Evolutionary conservation across 768 basidiomycete species (phyloP).

Genomic region (Suillus americanus): DNA sequence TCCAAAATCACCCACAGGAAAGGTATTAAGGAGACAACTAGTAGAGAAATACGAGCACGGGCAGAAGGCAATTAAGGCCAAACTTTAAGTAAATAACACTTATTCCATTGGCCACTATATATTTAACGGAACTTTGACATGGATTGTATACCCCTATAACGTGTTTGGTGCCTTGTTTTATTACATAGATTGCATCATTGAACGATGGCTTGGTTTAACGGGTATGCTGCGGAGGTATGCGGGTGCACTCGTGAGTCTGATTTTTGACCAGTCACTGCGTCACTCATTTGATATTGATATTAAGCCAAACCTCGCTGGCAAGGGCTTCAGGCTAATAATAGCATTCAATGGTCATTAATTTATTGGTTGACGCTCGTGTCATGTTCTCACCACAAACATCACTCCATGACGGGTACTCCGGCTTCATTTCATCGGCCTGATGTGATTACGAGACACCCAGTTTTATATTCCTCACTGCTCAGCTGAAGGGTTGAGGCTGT

Average conservation of each 20-base stretch:
- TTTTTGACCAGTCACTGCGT: not conserved
- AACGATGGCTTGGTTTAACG: too few species aligned
- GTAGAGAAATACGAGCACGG: slow-evolving; percentile 55
- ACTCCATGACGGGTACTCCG: too few species aligned
- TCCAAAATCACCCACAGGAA: slow-evolving; percentile 75
- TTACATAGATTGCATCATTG: not conserved
- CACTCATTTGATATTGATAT: not conserved
- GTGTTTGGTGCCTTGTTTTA: not conserved
- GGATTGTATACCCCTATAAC: not conserved
- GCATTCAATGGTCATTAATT: too few species aligned
- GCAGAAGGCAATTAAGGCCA: slow-evolving; percentile 18
- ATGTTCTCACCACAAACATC: too few species aligned
- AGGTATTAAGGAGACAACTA: slow-evolving; percentile 61
- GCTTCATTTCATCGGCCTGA: too few species aligned
- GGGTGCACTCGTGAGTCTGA: not conserved
- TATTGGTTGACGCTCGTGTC: too few species aligned
- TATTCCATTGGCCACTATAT: not conserved
- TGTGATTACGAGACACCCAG: too few species aligned
- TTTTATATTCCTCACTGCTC: not conserved
- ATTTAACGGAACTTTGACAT: not conserved
- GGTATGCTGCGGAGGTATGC: too few species aligned
- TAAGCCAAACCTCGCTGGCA: too few species aligned
- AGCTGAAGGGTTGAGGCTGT: not conserved
- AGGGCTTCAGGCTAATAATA: too few species aligned
- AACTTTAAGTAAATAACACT: slow-evolving; percentile 19